phyloP scores from a whole-genome alignment of 495 filamentous ascomycete genomes.

The Corynascus novoguineensis region DNA sequence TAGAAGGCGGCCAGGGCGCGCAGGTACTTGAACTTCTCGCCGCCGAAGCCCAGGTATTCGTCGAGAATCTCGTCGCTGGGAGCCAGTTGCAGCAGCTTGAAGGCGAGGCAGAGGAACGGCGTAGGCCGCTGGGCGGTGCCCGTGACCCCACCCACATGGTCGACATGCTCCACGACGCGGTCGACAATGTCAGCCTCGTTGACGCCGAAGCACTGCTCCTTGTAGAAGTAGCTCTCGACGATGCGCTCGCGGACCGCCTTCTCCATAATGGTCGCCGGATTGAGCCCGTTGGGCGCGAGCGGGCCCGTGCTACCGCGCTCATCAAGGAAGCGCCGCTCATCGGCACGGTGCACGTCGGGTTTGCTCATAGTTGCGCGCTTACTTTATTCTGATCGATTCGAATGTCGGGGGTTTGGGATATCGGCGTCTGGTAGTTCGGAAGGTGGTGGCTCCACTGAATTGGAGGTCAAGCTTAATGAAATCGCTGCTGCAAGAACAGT shows the following conservation, averaged over 20 bases:
- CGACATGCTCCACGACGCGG: slow-evolving; percentile 76
- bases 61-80: slow-evolving; percentile 73
- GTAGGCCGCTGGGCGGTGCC: slow-evolving; percentile 75
- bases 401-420: neutral
- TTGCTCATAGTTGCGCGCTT: slow-evolving; percentile 21
- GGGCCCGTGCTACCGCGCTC: slow-evolving; percentile 55
- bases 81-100: slow-evolving; percentile 87
- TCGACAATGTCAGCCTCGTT: slow-evolving; percentile 88
- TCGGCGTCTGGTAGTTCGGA: neutral
- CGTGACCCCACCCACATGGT: slow-evolving; percentile 78
- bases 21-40: slow-evolving; percentile 83
- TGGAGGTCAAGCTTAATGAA: neutral
- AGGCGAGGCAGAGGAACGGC: slow-evolving; percentile 89
- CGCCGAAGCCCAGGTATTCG: slow-evolving; percentile 68
- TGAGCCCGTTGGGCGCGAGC: slow-evolving; percentile 63
- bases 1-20: slow-evolving; percentile 87
- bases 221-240: slow-evolving; percentile 92
- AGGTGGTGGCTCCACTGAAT: neutral
- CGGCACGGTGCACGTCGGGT: slow-evolving; percentile 55
- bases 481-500: neutral
- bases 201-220: slow-evolving; percentile 94
- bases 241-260: slow-evolving; percentile 93
- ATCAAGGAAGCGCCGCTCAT: slow-evolving; percentile 71
- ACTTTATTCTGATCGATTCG: neutral
- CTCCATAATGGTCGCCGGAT: slow-evolving; percentile 85